Evolutionary conservation across 768 basidiomycete species (phyloP).

Genomic region (Suillus subaureus): DNA sequence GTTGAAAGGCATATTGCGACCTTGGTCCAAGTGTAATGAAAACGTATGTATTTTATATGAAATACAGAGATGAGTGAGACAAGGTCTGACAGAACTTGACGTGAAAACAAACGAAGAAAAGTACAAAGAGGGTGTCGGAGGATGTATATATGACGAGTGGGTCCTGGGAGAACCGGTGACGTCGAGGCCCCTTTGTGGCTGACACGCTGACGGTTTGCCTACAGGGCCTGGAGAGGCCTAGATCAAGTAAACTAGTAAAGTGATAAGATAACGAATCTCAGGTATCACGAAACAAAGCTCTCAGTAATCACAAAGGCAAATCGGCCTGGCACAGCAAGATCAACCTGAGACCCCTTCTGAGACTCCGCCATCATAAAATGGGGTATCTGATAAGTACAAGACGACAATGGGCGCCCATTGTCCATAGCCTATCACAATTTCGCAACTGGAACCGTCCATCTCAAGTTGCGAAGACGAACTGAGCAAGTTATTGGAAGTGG

Average conservation of each 20-base stretch:
- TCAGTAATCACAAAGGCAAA: neutral
- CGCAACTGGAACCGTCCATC: slow-evolving; percentile 31
- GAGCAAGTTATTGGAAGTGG: slow-evolving; percentile 1
- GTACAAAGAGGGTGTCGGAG: neutral
- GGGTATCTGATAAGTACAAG: slow-evolving; percentile 22
- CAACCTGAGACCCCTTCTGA: neutral
- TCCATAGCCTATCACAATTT: slow-evolving; percentile 38
- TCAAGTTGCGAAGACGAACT: slow-evolving; percentile 71
- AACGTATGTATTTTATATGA: neutral
- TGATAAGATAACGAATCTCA: neutral
- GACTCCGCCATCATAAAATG: slow-evolving; percentile 12
- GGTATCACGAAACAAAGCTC: neutral
- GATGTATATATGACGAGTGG: neutral
- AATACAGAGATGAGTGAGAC: neutral
- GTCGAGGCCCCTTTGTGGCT: neutral
- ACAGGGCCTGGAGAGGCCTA: too few relatives aligned
- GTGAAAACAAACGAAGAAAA: neutral
- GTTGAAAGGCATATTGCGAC: slow-evolving; percentile 18
- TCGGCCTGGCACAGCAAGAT: neutral
- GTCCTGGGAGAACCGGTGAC: neutral
- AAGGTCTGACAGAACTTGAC: slow-evolving; percentile 3
- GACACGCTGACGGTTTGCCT: neutral
- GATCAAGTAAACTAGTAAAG: neutral
- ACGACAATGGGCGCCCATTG: neutral
- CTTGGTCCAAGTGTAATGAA: neutral